Base-by-base conservation (phyloP, 2,329 filamentous ascomycete genomes). In the Orbilia blumenaviensis region DNA sequence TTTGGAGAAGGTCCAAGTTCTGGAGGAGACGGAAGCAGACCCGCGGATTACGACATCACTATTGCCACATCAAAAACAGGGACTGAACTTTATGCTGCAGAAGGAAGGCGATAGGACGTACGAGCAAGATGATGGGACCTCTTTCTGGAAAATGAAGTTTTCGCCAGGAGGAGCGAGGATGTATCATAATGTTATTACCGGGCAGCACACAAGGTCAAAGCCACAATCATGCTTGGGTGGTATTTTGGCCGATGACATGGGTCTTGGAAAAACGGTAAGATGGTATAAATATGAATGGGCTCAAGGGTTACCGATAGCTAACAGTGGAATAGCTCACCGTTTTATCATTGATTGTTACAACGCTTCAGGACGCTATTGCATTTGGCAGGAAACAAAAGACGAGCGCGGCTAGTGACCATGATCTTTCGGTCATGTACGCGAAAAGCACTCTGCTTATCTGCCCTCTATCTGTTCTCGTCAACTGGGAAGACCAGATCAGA, bases 401-500 rank as follows among this genome's bases (percentile, higher is more conserved):
- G 77, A 81, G 81, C 68, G 78, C 78, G 44, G 75, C 73, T 48
- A 81, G 79, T 29, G 78, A 66, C 29, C 73, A 79, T 29, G 80
- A 82, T 34, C 78, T 81, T 10, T 83, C 81, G 9, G 81, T 91
- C n/a, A 83, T 84, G 18, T 96, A 97, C 80, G 89, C 88, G 4
- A 91, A 89, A 80, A 89, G 92, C 0, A 98, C 95, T 0, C 85
- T 99, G 32, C 86, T 99, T 16, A 89, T 99, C 14, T 96, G 92
- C 68, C 95, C 95, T 0, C 86, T 97, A 1, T 97, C 92, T 80
- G 95, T 94, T 0, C 89, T 98, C 71, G 90, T 91, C 25, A 99
- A 98, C 81, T 99, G 95, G 95, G 91, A 94, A 80, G 89, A 93
- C 79, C 95, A 99, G 83, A 92, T 98, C 77, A 91, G 91, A 80